Evolutionary conservation across 2,329 filamentous ascomycete genomes (phyloP).

Genomic region (Coniochaeta sp.): DNA sequence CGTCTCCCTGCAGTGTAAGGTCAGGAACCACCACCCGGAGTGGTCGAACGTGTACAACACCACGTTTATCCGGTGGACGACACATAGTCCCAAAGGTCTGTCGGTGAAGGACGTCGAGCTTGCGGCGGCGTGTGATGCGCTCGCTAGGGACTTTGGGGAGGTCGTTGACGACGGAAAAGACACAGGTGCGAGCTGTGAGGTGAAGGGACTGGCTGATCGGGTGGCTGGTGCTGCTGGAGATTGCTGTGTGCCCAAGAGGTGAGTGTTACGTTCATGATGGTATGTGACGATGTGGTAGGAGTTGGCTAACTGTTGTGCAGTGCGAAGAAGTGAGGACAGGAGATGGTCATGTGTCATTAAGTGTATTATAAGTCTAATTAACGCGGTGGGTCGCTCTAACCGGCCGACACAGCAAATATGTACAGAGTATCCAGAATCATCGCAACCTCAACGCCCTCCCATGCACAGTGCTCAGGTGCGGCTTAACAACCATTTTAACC

Average conservation of each 20-base stretch:
- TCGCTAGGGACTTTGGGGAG: slow-evolving; percentile 52
- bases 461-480: background rate
- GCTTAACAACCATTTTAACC: background rate
- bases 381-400: background rate
- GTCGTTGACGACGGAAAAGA: slow-evolving; percentile 23
- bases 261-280: background rate
- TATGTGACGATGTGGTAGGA: background rate
- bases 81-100: slow-evolving; percentile 60
- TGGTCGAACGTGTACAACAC: slow-evolving; percentile 74
- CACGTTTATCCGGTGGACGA: slow-evolving; percentile 66
- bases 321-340: background rate
- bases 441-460: slow-evolving; percentile 1
- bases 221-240: slow-evolving; percentile 40
- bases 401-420: slow-evolving; percentile 4
- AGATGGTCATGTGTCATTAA: slow-evolving; percentile 1
- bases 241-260: slow-evolving; percentile 43
- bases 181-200: slow-evolving; percentile 21
- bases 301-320: background rate
- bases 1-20: slow-evolving; percentile 60
- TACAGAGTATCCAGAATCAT: slow-evolving; percentile 1
- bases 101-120: slow-evolving; percentile 56
- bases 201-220: slow-evolving; percentile 39
- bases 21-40: slow-evolving; percentile 66
- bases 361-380: slow-evolving; percentile 7
- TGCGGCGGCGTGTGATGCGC: slow-evolving; percentile 54